Evolutionary conservation across 495 filamentous ascomycete genomes (phyloP).

Genomic region (Aspergillus indologenus): DNA sequence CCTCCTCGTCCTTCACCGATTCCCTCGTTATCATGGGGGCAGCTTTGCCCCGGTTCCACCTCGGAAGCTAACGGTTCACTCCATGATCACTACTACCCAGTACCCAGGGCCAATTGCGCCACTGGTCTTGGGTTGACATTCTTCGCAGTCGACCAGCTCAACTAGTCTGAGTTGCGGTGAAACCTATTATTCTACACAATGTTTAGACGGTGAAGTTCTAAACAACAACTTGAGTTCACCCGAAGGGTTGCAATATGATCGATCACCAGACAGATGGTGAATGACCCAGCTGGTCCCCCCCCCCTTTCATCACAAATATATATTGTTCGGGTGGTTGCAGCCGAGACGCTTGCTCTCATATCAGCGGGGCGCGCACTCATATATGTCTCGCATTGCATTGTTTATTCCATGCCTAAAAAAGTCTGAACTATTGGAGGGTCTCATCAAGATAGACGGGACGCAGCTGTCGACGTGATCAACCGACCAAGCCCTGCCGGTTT

Average conservation of each 20-base stretch:
- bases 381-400: background rate
- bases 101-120: background rate
- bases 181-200: background rate
- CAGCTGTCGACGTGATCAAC: background rate
- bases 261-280: background rate
- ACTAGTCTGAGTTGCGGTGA: background rate
- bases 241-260: background rate
- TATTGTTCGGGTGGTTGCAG: background rate
- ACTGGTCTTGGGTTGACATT: background rate
- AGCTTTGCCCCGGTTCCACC: conserved; percentile 13
- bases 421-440: too few relatives aligned
- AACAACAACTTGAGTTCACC: too few relatives aligned
- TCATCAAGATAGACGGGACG: background rate
- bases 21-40: conserved; percentile 1
- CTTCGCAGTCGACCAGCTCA: background rate
- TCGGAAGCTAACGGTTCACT: conserved; percentile 9
- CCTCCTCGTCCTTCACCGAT: background rate
- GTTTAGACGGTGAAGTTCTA: too few relatives aligned
- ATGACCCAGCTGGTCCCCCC: background rate
- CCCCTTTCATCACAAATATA: background rate
- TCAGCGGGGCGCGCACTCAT: background rate
- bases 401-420: too few relatives aligned
- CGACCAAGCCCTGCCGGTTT: background rate
- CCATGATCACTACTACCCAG: background rate
- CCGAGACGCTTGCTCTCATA: background rate